phyloP scores from a whole-genome alignment of 2,329 filamentous ascomycete species.

The Fusarium protoensiforme region DNA sequence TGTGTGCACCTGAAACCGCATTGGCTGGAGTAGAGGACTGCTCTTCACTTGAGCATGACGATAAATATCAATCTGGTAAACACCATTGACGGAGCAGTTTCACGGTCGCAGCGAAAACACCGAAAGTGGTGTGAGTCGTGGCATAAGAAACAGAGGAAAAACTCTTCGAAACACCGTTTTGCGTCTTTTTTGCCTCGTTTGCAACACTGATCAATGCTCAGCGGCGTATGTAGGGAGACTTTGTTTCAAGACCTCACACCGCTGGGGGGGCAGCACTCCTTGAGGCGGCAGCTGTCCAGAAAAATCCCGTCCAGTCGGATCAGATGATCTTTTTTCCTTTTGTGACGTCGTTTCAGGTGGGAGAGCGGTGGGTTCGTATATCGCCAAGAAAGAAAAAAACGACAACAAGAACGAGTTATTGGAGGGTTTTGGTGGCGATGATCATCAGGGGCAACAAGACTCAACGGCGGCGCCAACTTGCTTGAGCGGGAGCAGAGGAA shows the following conservation, averaged over 20 bases:
- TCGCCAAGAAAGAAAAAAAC: not conserved
- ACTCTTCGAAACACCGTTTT: slow-evolving; percentile 25
- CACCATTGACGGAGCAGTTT: not conserved
- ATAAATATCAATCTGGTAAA: not conserved
- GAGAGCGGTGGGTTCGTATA: not conserved
- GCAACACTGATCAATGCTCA: not conserved
- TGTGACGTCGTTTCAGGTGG: slow-evolving; percentile 31
- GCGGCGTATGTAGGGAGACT: not conserved
- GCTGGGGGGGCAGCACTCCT: slow-evolving; percentile 6
- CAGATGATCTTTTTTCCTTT: not conserved
- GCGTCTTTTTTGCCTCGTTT: not conserved
- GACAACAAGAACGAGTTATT: not conserved
- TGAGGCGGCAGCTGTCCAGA: slow-evolving; percentile 13
- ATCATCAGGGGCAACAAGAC: slow-evolving; percentile 2
- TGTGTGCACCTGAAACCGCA: not conserved
- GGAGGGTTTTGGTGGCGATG: not conserved
- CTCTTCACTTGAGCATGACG: not conserved
- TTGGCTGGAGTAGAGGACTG: not conserved
- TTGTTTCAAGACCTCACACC: slow-evolving; percentile 16
- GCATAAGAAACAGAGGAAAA: not conserved
- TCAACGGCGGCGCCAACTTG: slow-evolving; percentile 7
- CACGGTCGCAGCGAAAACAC: not conserved
- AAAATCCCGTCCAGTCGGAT: slow-evolving; percentile 32
- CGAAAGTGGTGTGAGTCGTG: not conserved
- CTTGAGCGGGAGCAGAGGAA: slow-evolving; percentile 12